Evolutionary conservation across 441 rosid genomes (phyloP).

Genomic region (Gossypium davidsonii): DNA sequence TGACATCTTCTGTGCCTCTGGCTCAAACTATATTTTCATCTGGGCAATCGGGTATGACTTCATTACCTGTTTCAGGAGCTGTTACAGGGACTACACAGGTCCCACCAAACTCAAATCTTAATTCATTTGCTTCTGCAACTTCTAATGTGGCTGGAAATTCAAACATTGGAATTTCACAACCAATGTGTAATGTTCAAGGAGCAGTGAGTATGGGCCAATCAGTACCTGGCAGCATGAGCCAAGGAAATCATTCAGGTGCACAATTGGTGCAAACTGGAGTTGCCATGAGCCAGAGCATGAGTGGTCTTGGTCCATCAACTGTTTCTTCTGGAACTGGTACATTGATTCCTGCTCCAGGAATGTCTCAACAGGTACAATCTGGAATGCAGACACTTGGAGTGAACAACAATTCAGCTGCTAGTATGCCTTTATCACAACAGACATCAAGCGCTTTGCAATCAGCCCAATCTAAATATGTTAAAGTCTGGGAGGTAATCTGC

Average conservation of each 20-base stretch:
- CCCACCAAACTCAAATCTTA: constrained; percentile 50
- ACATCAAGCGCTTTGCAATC: constrained; percentile 59
- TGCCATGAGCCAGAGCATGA: constrained; percentile 66
- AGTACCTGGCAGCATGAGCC: constrained; percentile 53
- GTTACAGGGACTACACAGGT: constrained; percentile 57
- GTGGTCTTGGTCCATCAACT: constrained; percentile 56
- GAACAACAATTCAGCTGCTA: constrained; percentile 53
- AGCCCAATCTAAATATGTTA: constrained; percentile 78
- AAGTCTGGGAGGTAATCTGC: constrained; percentile 83
- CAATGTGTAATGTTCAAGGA: constrained; percentile 52
- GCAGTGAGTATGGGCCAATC: constrained; percentile 44
- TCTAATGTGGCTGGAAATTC: constrained; percentile 57
- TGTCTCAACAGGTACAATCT: constrained; percentile 67
- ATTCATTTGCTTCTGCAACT: constrained; percentile 57
- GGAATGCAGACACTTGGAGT: constrained; percentile 68
- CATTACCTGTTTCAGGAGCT: constrained; percentile 63
- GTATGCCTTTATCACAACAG: constrained; percentile 67
- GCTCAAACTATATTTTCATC: constrained; percentile 70
- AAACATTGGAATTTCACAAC: constrained; percentile 67
- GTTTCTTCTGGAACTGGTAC: constrained; percentile 65
- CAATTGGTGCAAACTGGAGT: constrained; percentile 82
- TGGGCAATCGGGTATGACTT: constrained; percentile 59
- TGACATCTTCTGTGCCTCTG: constrained; percentile 71
- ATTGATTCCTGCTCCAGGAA: constrained; percentile 94
- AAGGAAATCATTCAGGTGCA: constrained; percentile 70